Evolutionary conservation across 2,329 filamentous ascomycete genomes (phyloP).

Genomic region (Phialophora expanda): DNA sequence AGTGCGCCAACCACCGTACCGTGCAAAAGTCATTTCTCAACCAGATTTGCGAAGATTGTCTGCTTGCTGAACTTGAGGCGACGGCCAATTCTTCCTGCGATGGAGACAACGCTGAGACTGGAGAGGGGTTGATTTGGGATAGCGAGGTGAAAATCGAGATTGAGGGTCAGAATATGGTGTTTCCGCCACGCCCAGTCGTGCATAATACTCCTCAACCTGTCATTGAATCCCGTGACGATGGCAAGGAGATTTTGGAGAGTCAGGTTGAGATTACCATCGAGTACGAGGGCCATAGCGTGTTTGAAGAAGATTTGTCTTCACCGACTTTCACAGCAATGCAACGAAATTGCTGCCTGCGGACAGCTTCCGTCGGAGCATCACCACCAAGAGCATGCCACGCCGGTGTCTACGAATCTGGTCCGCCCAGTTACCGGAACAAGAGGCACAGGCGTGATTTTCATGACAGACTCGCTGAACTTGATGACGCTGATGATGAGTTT

Average conservation of each 20-base stretch:
- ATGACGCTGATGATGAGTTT: conserved; percentile 26
- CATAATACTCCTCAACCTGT: background rate
- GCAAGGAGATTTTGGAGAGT: conserved; percentile 32
- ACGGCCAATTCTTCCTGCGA: background rate
- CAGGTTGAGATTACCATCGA: conserved; percentile 33
- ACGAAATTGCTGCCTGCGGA: conserved; percentile 3
- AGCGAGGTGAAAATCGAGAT: conserved; percentile 39
- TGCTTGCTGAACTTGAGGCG: conserved; percentile 26
- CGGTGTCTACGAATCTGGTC: background rate
- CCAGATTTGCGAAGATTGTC: conserved; percentile 39
- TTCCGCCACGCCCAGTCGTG: background rate
- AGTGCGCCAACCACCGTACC: conserved; percentile 29
- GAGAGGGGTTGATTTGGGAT: conserved; percentile 36
- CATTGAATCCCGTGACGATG: conserved; percentile 10
- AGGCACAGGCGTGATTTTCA: conserved; percentile 20
- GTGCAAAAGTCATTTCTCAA: conserved; percentile 38
- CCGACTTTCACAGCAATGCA: conserved; percentile 10
- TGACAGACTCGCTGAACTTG: conserved; percentile 13
- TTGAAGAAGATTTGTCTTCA: conserved; percentile 17
- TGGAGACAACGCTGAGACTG: background rate
- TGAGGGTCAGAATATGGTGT: conserved; percentile 14
- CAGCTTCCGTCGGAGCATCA: conserved; percentile 11
- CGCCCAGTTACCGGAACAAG: conserved; percentile 3
- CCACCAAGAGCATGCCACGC: background rate
- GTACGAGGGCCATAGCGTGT: conserved; percentile 16